These are phyloP conservation scores for Amniculicola lignicola DNA, from an alignment of 495 filamentous ascomycete species.

Conservation along the genomic window DNA sequence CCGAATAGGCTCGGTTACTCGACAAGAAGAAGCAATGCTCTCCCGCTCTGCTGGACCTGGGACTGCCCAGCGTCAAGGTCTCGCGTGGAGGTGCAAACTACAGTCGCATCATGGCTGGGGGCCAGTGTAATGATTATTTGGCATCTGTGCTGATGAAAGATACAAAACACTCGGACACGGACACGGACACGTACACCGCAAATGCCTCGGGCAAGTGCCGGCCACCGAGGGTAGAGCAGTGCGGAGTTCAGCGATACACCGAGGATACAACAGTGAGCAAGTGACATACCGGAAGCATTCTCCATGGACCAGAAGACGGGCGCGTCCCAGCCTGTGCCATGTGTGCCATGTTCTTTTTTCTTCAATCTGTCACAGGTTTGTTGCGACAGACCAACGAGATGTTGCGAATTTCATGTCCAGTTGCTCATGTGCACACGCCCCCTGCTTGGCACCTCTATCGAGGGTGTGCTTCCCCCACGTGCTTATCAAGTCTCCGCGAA, in stretches of 20 bases:
- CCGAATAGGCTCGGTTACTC: not conserved
- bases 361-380: not conserved
- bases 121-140: not conserved
- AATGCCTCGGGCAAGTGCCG: conserved; percentile 2
- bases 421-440: conserved; percentile 25
- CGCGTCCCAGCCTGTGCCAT: not conserved
- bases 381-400: conserved; percentile 14
- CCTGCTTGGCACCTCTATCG: conserved; percentile 18
- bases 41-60: conserved; percentile 21
- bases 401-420: conserved; percentile 6
- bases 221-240: conserved; percentile 13
- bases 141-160: too few relatives aligned
- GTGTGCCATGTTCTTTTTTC: too few relatives aligned
- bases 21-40: conserved; percentile 6
- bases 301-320: not conserved
- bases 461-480: conserved; percentile 25
- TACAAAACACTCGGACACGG: too few relatives aligned
- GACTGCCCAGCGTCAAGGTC: conserved; percentile 1
- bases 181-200: not conserved
- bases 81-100: not conserved
- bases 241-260: not conserved
- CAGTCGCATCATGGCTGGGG: not conserved
- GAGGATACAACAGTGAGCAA: not conserved
- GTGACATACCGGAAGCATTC: not conserved
- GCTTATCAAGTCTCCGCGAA: conserved; percentile 24